Percentiles rank a stretch among this genome's conserved stretches.
These are phyloP conservation scores for Scorias spongiosa DNA, from an alignment of 2,329 filamentous ascomycete species.

Conservation along the genomic window DNA sequence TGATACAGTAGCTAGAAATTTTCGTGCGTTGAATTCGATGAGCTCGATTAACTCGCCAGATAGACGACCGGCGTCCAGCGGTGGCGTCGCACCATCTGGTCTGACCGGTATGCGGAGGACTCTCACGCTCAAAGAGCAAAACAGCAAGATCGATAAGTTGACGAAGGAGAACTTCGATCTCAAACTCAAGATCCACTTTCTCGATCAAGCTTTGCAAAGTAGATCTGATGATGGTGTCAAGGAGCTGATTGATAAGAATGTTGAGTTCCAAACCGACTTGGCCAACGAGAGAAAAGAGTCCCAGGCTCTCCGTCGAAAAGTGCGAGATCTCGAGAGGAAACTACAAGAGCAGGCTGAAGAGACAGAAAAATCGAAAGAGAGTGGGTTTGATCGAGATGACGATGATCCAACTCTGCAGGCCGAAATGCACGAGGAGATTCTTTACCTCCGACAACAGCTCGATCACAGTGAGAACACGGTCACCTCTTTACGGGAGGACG, in stretches of 20 bases:
- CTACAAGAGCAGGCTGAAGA: constrained; percentile 44
- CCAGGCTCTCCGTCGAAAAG: constrained; percentile 61
- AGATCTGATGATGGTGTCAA: constrained; percentile 92
- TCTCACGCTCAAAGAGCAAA: constrained; percentile 90
- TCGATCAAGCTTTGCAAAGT: constrained; percentile 84
- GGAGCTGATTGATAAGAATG: constrained; percentile 95
- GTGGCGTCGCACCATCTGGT: constrained; percentile 19
- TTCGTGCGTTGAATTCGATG: constrained; percentile 50
- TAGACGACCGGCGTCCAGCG: constrained; percentile 30
- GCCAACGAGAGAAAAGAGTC: constrained; percentile 83
- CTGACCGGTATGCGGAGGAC: constrained; percentile 23
- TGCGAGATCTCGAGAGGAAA: constrained; percentile 77
- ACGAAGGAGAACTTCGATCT: constrained; percentile 98
- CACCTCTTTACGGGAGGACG: constrained; percentile 66
- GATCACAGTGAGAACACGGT: constrained; percentile 75
- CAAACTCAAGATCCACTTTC: constrained; percentile 93
- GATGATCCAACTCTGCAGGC: constrained; percentile 28
- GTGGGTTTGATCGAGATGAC: constrained; percentile 11
- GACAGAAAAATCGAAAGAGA: constrained; percentile 26
- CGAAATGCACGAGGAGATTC: constrained; percentile 70
- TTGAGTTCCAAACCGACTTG: constrained; percentile 82
- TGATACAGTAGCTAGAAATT: constrained; percentile 74
- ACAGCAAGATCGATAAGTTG: constrained; percentile 86
- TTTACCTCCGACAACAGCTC: constrained; percentile 70
- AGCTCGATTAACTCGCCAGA: constrained; percentile 34